A percentile compares a stretch with the other conserved stretches of the same genome.
Evolutionary conservation across 2,329 filamentous ascomycete species (phyloP).

Genomic region (Ceratocystis papillata): DNA sequence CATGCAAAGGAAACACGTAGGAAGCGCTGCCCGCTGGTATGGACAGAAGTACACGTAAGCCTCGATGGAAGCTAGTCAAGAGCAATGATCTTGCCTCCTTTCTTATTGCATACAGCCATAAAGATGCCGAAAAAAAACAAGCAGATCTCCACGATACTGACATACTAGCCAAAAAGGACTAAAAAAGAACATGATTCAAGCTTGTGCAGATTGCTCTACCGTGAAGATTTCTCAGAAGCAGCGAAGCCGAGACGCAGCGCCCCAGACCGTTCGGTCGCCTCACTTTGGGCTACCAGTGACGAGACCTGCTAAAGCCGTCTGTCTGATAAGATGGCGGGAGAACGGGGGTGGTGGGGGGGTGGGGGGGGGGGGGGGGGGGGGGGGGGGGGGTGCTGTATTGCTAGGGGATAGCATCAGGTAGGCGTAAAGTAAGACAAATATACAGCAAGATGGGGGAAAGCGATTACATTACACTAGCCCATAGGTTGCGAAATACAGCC

Average conservation of each 20-base stretch:
- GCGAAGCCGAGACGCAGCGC: conserved; percentile 11
- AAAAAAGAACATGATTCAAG: conserved; percentile 29
- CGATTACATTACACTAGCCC: too few relatives aligned
- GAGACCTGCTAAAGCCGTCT: background rate
- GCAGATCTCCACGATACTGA: background rate
- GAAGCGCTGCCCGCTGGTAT: too few relatives aligned
- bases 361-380: background rate
- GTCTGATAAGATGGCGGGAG: background rate
- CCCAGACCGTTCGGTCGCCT: conserved; percentile 18
- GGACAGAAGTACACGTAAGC: too few relatives aligned
- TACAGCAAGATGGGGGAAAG: background rate
- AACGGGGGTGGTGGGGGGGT: background rate
- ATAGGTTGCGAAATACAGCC: too few relatives aligned
- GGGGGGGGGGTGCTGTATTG: background rate
- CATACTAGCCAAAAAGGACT: background rate
- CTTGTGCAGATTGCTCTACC: conserved; percentile 18
- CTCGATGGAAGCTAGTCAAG: too few relatives aligned
- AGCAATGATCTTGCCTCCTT: too few relatives aligned
- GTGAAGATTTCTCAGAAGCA: background rate
- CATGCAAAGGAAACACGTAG: too few relatives aligned
- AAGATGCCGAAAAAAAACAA: background rate
- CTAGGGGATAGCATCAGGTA: background rate
- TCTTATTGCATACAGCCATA: too few relatives aligned
- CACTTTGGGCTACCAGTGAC: conserved; percentile 23
- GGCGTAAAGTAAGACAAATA: background rate